Evolutionary conservation across 495 filamentous ascomycete genomes (phyloP), one percentile per base, ranked within the genome.

Genomic region (Daldinia vernicosa): DNA sequence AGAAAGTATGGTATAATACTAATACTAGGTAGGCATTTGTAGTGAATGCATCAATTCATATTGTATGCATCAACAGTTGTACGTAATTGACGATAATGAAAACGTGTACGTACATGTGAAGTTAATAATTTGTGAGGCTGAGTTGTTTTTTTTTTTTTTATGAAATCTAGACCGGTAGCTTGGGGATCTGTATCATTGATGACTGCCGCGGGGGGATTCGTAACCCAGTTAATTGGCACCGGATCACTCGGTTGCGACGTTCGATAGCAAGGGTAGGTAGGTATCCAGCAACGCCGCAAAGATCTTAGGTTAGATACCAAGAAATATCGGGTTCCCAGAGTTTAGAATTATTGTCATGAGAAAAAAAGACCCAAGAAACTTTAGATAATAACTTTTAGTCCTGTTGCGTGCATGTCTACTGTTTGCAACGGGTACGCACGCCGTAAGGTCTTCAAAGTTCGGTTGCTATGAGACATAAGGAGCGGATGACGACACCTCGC

Each of bases 231-330:
- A 24, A 47, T 47, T 47, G 14, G 19, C 43, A 47, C 17, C 17
- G 43, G 43, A 47, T 47, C 19, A 47, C 43, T 47, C 43, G 19
- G 43, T 22, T 47, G 43, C 43, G 43, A 47, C 19, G 17, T 47
- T 22, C 17, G 19, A 22, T 47, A 12, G 43, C 24, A 47, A 24
- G 43, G 33, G 33, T 27, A 27, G 26, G 26, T 27, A 27, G 37
- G 14, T 24, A 47, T 47, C 3, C 43, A 19, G 43, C 4, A 45
- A 30, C 50, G 50, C 50, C 50, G 50, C 14, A 53, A 24, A 27
- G 50, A 53, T 53, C 50, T 53, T 28, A 53, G 50, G 30, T 53
- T 28, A 53, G 50, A 53, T 53, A 26, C 50, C 50, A 53, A 53
- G 50, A 11, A 30, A 53, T 15, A 11, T 17, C 26, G 24, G 6